Evolutionary conservation across 2,329 filamentous ascomycete genomes (phyloP), one percentile per base, ranked within the genome.

Genomic region (Ampelomyces quisqualis): DNA sequence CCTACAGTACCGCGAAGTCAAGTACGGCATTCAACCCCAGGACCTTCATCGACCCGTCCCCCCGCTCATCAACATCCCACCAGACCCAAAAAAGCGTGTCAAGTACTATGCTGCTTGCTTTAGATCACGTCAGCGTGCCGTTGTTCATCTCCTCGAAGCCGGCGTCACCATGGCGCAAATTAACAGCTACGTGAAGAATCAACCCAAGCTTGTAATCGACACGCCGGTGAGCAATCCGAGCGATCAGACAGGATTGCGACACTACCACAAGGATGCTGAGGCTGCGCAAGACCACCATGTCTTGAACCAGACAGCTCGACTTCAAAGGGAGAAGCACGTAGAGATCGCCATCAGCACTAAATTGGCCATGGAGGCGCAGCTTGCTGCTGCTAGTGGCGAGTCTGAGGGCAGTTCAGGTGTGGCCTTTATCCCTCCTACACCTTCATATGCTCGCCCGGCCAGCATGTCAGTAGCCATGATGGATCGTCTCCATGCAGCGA

Each of bases 81-180:
- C 34, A 19, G 54, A 65, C 23, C 14, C 28, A 2, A 1, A 19
- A 4, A 56, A 57, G 32, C 55, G 52, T 4, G 30, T 32, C 3
- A 53, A 55, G 21, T 67, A 65, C 40, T 63, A 61, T 32, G 49
- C 53, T 3, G 60, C 62, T 17, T 66, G 63, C 31, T 65, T 57
- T 45, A 59, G 51, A 23, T 61, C 59, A 6, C 62, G 64, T 7
- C 55, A 64, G 13, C 55, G 55, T 3, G 64, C 64, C 1, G 45
- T 62, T n/a, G 44, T 43, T 23, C 47, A 65, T 4, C 55, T 67
- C 13, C 35, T 57, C n/a, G 61, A 64, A 42, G 58, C 60, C 8
- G 63, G 63, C 6, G 29, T 67, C 17, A 59, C 49, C 4, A 30
- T 51, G 20, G 45, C 48, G 13, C 58, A 67, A 17, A 58, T 66